A percentile compares a stretch with the other conserved stretches of the same genome.
Conservation (phyloP, 129 eudicot genomes). For the Arctium lappa region DNA sequence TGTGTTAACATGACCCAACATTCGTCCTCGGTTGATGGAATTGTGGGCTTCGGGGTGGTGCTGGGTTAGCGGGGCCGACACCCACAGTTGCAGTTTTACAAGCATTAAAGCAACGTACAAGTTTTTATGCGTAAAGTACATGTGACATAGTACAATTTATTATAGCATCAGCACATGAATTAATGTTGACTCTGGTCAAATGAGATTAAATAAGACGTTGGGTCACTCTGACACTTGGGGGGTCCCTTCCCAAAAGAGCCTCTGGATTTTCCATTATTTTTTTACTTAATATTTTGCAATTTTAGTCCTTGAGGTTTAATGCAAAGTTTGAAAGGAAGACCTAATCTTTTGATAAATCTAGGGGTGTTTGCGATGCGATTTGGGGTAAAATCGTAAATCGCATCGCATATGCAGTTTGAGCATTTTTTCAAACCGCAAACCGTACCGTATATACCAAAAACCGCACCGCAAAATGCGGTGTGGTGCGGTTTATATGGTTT, state of each 20-base stretch:
- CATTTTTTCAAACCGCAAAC: no score
- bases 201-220: slow-evolving; percentile 15
- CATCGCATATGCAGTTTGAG: no score
- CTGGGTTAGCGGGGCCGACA: background rate
- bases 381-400: no score
- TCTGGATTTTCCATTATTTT: slow-evolving; percentile 7
- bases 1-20: slow-evolving; percentile 31
- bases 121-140: slow-evolving; percentile 9
- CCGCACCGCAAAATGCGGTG: no score
- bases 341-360: no score
- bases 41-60: slow-evolving; percentile 5
- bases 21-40: slow-evolving; percentile 28
- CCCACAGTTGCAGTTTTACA: slow-evolving; percentile 13
- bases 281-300: background rate
- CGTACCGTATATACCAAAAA: no score
- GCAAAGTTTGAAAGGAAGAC: no score
- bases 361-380: no score
- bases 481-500: no score
- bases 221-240: slow-evolving; percentile 28
- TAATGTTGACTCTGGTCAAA: slow-evolving; percentile 36
- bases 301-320: background rate
- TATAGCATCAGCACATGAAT: slow-evolving; percentile 22
- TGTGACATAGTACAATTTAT: background rate
- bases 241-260: slow-evolving; percentile 2
- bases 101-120: slow-evolving; percentile 18